Conservation (phyloP, 1,284 basidiomycete genomes). For the Singerocomus rubriflavus region DNA sequence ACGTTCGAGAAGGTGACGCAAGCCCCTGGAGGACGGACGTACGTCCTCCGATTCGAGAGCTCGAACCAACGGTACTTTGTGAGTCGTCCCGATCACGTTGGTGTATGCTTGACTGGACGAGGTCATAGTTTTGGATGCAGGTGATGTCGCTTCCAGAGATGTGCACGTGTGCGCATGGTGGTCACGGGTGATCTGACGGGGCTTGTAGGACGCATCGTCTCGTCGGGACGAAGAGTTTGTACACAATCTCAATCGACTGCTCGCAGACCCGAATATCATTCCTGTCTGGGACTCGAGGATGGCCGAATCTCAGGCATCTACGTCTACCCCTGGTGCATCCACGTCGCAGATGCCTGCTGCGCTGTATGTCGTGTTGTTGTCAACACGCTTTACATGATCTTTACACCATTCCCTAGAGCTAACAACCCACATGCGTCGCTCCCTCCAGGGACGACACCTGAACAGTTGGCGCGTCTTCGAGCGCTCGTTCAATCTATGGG, state of each 20-base stretch:
- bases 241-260: slow-evolving; percentile 62
- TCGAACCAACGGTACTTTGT: slow-evolving; percentile 81
- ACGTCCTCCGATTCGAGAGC: slow-evolving; percentile 78
- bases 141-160: slow-evolving; percentile 35
- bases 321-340: slow-evolving; percentile 39
- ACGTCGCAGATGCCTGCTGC: slow-evolving; percentile 29
- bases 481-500: slow-evolving; percentile 39
- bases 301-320: slow-evolving; percentile 30
- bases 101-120: slow-evolving; percentile 8
- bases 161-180: neutral
- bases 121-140: slow-evolving; percentile 77
- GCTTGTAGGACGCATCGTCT: slow-evolving; percentile 59
- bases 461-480: slow-evolving; percentile 54
- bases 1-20: slow-evolving; percentile 66
- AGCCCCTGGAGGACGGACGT: slow-evolving; percentile 59
- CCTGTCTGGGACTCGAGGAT: slow-evolving; percentile 51
- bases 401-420: slow-evolving; percentile 6
- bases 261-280: slow-evolving; percentile 60
- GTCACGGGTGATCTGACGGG: slow-evolving; percentile 9
- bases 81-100: slow-evolving; percentile 31
- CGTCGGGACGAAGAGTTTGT: slow-evolving; percentile 68
- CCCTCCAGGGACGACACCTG: slow-evolving; percentile 40
- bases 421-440: slow-evolving; percentile 1
- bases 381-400: neutral
- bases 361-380: slow-evolving; percentile 14